A percentile compares a stretch with the other conserved stretches of the same genome.
These are phyloP conservation scores for Pyrenochaeta sp. DNA, from an alignment of 2,329 filamentous ascomycete species.

Conservation along the genomic window DNA sequence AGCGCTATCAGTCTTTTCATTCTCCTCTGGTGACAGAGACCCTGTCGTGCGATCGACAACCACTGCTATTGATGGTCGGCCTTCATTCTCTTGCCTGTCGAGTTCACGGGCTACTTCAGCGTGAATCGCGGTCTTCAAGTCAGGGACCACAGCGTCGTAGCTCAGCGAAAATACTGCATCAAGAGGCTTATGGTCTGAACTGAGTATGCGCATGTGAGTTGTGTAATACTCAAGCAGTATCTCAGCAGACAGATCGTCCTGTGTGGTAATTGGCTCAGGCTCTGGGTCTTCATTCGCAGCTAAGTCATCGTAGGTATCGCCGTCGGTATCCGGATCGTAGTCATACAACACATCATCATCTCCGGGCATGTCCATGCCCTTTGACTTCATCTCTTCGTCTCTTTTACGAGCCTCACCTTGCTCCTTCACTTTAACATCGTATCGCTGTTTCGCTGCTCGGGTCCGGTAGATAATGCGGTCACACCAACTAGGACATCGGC, in stretches of 20 bases:
- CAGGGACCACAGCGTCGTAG: slow-evolving; percentile 86
- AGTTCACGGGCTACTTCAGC: slow-evolving; percentile 87
- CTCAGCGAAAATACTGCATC: slow-evolving; percentile 82
- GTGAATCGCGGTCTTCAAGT: slow-evolving; percentile 83
- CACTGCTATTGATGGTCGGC: slow-evolving; percentile 81
- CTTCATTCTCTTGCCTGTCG: slow-evolving; percentile 91
- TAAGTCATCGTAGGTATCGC: slow-evolving; percentile 53
- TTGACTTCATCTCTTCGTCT: slow-evolving; percentile 85
- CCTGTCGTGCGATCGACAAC: slow-evolving; percentile 71
- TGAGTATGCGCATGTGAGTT: slow-evolving; percentile 87
- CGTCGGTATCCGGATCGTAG: slow-evolving; percentile 85
- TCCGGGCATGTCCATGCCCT: slow-evolving; percentile 75
- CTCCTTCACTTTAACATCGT: slow-evolving; percentile 70
- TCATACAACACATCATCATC: slow-evolving; percentile 90
- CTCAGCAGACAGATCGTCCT: slow-evolving; percentile 66
- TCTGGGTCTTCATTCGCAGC: slow-evolving; percentile 51
- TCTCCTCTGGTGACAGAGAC: slow-evolving; percentile 18
- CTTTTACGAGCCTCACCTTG: slow-evolving; percentile 72
- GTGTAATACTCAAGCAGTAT: slow-evolving; percentile 74
- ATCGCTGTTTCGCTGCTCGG: slow-evolving; percentile 71
- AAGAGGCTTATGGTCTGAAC: slow-evolving; percentile 95
- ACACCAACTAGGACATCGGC: slow-evolving; percentile 93
- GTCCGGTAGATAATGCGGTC: slow-evolving; percentile 91
- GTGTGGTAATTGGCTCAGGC: slow-evolving; percentile 62
- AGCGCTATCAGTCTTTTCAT: slow-evolving; percentile 46